Conservation (phyloP, 2,329 filamentous ascomycete species). For the Penicillium sp. region DNA sequence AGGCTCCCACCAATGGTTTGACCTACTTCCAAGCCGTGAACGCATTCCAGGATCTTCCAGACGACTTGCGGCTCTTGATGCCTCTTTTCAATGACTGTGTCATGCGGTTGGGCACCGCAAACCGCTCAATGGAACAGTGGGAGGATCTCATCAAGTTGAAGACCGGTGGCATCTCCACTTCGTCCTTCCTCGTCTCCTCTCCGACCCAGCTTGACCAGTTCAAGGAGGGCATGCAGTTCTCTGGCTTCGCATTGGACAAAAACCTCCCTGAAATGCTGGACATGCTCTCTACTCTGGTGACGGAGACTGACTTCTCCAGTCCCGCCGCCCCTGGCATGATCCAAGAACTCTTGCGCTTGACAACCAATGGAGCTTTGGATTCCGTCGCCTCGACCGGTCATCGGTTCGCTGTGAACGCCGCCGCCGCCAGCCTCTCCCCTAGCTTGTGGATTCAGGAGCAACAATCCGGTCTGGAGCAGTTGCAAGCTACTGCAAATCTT, state of each 20-base stretch:
- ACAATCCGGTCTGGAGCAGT: conserved; percentile 85
- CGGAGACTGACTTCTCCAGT: conserved; percentile 88
- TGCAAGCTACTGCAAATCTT: conserved; percentile 79
- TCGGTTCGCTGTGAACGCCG: conserved; percentile 79
- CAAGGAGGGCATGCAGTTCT: conserved; percentile 80
- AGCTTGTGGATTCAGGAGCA: conserved; percentile 77
- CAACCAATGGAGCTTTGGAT: conserved; percentile 87
- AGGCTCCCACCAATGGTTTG: conserved; percentile 90
- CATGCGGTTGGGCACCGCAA: conserved; percentile 88
- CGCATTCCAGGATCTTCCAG: conserved; percentile 74
- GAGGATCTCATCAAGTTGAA: conserved; percentile 96
- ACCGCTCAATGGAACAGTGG: conserved; percentile 88
- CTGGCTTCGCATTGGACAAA: conserved; percentile 83
- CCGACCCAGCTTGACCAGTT: conserved; percentile 71
- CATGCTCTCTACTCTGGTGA: conserved; percentile 75
- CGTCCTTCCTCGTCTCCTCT: conserved; percentile 80
- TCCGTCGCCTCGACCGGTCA: conserved; percentile 90
- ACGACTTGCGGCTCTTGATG: conserved; percentile 80
- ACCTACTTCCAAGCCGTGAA: conserved; percentile 95
- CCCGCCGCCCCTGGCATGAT: conserved; percentile 80
- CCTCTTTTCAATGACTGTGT: conserved; percentile 90
- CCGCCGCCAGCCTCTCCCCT: conserved; percentile 76
- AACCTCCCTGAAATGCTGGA: conserved; percentile 92
- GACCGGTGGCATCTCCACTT: conserved; percentile 85
- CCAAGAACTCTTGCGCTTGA: conserved; percentile 80